Base-by-base conservation (phyloP, 1,284 basidiomycete genomes). In the Salmacisia buchloeana region DNA sequence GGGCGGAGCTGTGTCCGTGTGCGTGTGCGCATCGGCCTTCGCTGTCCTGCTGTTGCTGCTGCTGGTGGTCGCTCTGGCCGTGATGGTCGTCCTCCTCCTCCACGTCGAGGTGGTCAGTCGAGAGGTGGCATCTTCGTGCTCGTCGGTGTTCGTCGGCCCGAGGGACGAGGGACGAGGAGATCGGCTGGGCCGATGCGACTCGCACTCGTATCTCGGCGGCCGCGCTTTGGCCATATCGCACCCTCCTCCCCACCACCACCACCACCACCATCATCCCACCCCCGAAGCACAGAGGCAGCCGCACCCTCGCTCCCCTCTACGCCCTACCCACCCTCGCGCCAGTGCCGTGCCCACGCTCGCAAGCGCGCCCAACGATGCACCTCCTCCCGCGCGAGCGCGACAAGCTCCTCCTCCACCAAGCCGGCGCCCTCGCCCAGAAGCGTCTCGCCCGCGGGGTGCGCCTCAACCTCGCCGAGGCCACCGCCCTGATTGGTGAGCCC, bases 381-480 rank as follows among this genome's bases (percentile, higher is more conserved):
- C 69, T 79, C 2, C 70, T 78, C 12, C 77, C 77, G 2, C 64
- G 75, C 13, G 77, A 79, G 62, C 64, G 70, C 21, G 77, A 79
- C 63, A 79, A 79, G 68, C 67, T 79, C 12, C 59, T 73, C 27
- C 69, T 79, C 46, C 69, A 74, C 63, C 61, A 63, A 45, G 73
- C 69, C 31, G 77, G 77, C 34, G 52, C 85, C 64, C 85, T 98
- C 7, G 93, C 96, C 1, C 94, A 98, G 82, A 89, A 92, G 74
- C 89, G 96, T 27, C 87, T 99, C 9, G 94, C 94, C 4, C 85
- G 94, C 25, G 96, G 94, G 9, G 80, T 94, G 34, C 84, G 85
- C 43, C 85, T 98, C 59, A 98, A 97, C 82, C 83, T 87, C 68
- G 85, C 89, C 9, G 96, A 99, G 81, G 88, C 92, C 0, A 87